A percentile compares a stretch with the other conserved stretches of the same genome.
phyloP scores from a whole-genome alignment of 352 stramenopile genomes.

The Pythium dissotocum region DNA sequence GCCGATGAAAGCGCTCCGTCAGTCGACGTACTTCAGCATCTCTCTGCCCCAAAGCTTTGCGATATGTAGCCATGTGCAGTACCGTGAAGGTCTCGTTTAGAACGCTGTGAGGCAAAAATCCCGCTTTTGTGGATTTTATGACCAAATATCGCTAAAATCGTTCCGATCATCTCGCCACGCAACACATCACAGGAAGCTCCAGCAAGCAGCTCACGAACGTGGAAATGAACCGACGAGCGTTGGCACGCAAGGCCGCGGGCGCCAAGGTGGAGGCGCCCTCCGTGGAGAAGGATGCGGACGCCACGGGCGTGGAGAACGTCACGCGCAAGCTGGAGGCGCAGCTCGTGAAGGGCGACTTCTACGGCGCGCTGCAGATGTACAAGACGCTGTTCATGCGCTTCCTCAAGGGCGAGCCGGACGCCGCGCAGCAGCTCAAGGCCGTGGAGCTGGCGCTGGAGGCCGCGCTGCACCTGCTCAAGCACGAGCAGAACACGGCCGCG shows the following conservation, averaged over 20 bases:
- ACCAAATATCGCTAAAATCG: not conserved
- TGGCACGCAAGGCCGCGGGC: constrained; percentile 63
- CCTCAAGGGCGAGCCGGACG: constrained; percentile 69
- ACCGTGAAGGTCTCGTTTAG: not conserved
- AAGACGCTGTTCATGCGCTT: constrained; percentile 89
- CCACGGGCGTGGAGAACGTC: constrained; percentile 73
- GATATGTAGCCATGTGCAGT: constrained; percentile 1
- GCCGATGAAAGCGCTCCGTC: too few relatives aligned
- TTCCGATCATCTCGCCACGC: constrained; percentile 3
- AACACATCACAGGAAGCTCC: not conserved
- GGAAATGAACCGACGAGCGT: constrained; percentile 73
- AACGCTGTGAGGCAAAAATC: not conserved
- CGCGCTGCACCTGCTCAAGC: constrained; percentile 62
- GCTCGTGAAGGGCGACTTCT: constrained; percentile 77
- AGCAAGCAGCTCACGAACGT: not conserved
- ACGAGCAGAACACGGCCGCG: constrained; percentile 74
- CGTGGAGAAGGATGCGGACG: constrained; percentile 31
- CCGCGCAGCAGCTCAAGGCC: constrained; percentile 59
- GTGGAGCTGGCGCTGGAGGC: constrained; percentile 66
- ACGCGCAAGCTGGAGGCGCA: constrained; percentile 74
- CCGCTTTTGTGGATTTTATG: not conserved
- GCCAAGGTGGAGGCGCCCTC: constrained; percentile 34
- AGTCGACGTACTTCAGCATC: too few relatives aligned
- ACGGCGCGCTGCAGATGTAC: constrained; percentile 90
- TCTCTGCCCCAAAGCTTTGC: too few relatives aligned